Evolutionary conservation across 2,329 filamentous ascomycete species (phyloP).

Genomic region (Xylariaceae sp.): DNA sequence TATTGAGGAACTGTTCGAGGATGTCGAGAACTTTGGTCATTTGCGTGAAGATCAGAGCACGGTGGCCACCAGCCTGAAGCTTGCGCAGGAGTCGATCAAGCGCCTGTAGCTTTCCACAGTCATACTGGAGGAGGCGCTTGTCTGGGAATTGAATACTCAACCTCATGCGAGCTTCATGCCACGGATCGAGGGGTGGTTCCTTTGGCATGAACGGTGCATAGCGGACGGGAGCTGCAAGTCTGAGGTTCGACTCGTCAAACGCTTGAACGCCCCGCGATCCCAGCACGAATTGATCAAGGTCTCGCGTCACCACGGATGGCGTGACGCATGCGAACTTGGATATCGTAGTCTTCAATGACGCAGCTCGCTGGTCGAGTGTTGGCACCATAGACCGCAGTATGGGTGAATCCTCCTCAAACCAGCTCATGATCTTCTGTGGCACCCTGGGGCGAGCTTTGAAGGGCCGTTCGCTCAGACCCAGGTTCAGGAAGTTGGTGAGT

Average conservation of each 20-base stretch:
- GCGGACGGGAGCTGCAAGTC: slow-evolving; percentile 47
- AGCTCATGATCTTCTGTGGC: slow-evolving; percentile 58
- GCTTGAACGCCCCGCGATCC: slow-evolving; percentile 51
- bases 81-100: slow-evolving; percentile 79
- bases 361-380: slow-evolving; percentile 65
- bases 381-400: slow-evolving; percentile 61
- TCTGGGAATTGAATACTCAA: slow-evolving; percentile 95
- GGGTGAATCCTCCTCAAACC: slow-evolving; percentile 65
- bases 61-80: slow-evolving; percentile 82
- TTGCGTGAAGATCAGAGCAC: slow-evolving; percentile 95
- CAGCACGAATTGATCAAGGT: slow-evolving; percentile 61
- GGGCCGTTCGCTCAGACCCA: slow-evolving; percentile 53
- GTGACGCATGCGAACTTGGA: slow-evolving; percentile 90
- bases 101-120: slow-evolving; percentile 92
- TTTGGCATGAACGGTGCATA: slow-evolving; percentile 51
- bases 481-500: slow-evolving; percentile 65
- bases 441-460: slow-evolving; percentile 53
- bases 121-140: slow-evolving; percentile 90
- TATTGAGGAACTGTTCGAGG: slow-evolving; percentile 93
- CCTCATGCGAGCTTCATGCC: slow-evolving; percentile 88
- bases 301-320: slow-evolving; percentile 75
- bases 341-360: slow-evolving; percentile 64
- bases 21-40: slow-evolving; percentile 99
- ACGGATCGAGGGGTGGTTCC: slow-evolving; percentile 62
- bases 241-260: slow-evolving; percentile 50